phyloP scores from a whole-genome alignment of 257 asterid genomes.

The Handroanthus guayacan region DNA sequence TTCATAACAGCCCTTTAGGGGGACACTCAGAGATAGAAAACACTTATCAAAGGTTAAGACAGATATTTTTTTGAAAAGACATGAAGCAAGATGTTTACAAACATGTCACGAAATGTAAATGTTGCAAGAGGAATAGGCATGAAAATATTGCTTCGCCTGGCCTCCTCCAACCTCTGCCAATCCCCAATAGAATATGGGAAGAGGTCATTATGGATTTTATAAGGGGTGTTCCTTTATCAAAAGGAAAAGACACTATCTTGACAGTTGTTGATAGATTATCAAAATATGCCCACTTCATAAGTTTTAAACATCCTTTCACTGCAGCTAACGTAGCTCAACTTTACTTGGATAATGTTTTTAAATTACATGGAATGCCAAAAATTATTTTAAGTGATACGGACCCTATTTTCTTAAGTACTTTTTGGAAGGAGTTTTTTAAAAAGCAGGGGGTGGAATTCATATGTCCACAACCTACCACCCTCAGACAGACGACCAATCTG shows the following conservation, averaged over 20 bases:
- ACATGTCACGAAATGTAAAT: neutral
- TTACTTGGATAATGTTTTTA: neutral
- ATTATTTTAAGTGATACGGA: slow-evolving; percentile 4
- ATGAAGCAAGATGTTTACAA: slow-evolving; percentile 7
- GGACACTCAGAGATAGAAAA: neutral
- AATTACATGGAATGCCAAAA: neutral
- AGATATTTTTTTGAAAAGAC: neutral
- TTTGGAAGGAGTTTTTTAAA: neutral
- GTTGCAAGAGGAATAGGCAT: neutral
- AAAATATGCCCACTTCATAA: slow-evolving; percentile 20
- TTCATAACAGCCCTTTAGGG: neutral
- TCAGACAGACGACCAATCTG: neutral
- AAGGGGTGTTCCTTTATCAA: neutral
- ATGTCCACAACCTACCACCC: neutral
- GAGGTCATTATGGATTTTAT: slow-evolving; percentile 14
- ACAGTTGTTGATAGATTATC: neutral
- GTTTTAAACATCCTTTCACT: slow-evolving; percentile 2
- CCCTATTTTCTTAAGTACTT: neutral
- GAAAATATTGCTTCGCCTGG: neutral
- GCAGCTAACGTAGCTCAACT: neutral
- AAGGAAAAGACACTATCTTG: neutral
- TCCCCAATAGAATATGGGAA: neutral
- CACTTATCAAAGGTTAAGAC: neutral
- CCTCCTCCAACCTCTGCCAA: neutral
- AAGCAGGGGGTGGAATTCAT: neutral